Evolutionary conservation across 495 filamentous ascomycete genomes (phyloP).

Genomic region (Penicillium parvum): DNA sequence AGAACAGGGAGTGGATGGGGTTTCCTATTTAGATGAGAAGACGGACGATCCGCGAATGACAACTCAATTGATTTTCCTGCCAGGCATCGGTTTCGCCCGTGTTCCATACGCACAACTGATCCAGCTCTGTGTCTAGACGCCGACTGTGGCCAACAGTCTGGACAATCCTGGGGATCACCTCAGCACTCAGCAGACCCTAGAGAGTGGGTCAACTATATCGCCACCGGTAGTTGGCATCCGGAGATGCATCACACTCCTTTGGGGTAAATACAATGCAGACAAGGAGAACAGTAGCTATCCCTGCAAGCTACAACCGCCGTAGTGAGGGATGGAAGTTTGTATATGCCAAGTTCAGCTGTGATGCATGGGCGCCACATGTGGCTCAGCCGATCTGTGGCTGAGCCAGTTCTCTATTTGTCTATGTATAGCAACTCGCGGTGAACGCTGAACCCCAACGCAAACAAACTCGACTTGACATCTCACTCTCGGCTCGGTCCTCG

Average conservation of each 20-base stretch:
- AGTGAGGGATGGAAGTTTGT: too few relatives aligned
- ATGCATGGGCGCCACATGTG: slow-evolving; percentile 18
- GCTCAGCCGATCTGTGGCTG: slow-evolving; percentile 16
- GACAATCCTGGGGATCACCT: neutral
- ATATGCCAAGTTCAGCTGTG: slow-evolving; percentile 14
- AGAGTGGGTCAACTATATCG: slow-evolving; percentile 1
- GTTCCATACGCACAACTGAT: slow-evolving; percentile 7
- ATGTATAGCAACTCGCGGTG: neutral
- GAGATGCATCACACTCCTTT: too few relatives aligned
- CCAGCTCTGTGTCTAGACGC: neutral
- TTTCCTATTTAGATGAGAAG: slow-evolving; percentile 11
- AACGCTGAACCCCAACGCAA: too few relatives aligned
- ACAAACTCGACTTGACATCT: too few relatives aligned
- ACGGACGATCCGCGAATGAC: slow-evolving; percentile 18
- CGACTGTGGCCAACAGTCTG: neutral
- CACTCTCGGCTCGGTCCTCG: too few relatives aligned
- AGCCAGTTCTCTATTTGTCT: neutral
- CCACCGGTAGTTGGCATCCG: too few relatives aligned
- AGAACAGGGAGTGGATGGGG: neutral
- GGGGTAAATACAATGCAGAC: too few relatives aligned
- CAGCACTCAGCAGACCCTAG: neutral
- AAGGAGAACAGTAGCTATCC: too few relatives aligned
- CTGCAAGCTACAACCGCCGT: too few relatives aligned
- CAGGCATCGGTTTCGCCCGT: slow-evolving; percentile 15
- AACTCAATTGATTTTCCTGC: slow-evolving; percentile 14